Base-by-base conservation (phyloP, 2,329 filamentous ascomycete species). In the Blastomyces gilchristii region DNA sequence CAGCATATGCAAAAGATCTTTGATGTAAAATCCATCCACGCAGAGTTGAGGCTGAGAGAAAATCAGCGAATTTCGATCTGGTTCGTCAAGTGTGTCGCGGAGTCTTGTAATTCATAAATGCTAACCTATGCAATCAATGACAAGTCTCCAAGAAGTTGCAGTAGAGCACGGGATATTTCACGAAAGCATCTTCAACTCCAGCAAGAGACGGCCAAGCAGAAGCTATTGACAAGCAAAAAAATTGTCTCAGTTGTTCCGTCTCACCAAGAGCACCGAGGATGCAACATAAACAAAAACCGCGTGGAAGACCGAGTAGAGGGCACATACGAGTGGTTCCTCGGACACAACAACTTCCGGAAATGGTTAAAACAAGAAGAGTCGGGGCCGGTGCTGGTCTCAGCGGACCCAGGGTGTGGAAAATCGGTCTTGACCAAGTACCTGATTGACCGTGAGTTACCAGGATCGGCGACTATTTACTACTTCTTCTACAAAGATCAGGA, bases 1-100 rank as follows among this genome's bases (percentile, higher is more conserved):
- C 61, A 7, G 53, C 61, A 18, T 62, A 62, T 58, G 52, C 61
- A 9, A 62, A 2, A 80, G 70, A 43, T 80, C 75, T 18, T 77
- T 52, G 58, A 28, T 28, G 47, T 25, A n/a, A 14, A 9, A 25
- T 52, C n/a, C 49, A 9, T 28, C n/a, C 49, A 9, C 3, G 49
- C 11, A 25, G 49, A 14, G 9, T 25, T 4, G 18, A 25, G 9
- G 49, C 18, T 25, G 18, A 25, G 12, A 14, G 18, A 25, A 52
- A 28, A 5, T 25, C 12, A 45, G 12, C 12, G 12, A 45, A 1
- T 6, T 45, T 45, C 12, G n/a, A 16, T 18, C 16, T 16, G 12
- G 12, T 45, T 16, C n/a, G 12, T 16, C 16, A 45, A 16, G 2
- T 16, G 12, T 18, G 41, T 43, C 14, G 5, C 14, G 3, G 41